phyloP scores from a whole-genome alignment of 306 rosid genomes.

The Herpetospermum pedunculosum region DNA sequence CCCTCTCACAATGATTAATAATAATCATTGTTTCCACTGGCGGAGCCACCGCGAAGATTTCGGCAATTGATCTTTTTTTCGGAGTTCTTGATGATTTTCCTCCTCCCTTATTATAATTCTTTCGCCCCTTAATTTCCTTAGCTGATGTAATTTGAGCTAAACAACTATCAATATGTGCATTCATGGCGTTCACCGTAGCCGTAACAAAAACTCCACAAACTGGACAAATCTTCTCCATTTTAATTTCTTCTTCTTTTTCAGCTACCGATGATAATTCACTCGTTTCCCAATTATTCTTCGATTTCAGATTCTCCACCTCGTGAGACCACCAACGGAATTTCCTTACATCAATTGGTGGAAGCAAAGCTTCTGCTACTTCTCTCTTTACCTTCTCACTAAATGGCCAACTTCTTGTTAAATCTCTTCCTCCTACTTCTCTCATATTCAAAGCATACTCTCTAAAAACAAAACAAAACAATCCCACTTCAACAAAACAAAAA shows the following conservation, averaged over 20 bases:
- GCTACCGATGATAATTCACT: too few relatives aligned
- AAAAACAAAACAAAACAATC: constrained; percentile 12
- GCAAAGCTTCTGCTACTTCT: constrained; percentile 26
- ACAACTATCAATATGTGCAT: constrained; percentile 55
- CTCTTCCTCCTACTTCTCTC: constrained; percentile 60
- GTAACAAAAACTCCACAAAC: constrained; percentile 52
- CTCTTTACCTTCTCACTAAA: constrained; percentile 21
- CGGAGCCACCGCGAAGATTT: constrained; percentile 77
- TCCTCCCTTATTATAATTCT: constrained; percentile 15
- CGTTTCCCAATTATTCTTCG: constrained; percentile 10
- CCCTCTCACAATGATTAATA: constrained; percentile 11
- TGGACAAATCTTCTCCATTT: constrained; percentile 47
- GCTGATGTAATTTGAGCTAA: constrained; percentile 38
- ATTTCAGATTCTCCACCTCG: constrained; percentile 39
- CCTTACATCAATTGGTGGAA: constrained; percentile 58
- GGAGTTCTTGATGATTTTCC: constrained; percentile 39
- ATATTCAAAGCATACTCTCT: constrained; percentile 70
- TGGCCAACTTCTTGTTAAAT: constrained; percentile 69
- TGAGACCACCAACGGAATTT: constrained; percentile 69
- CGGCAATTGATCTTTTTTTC: constrained; percentile 80
- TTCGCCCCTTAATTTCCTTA: constrained; percentile 28
- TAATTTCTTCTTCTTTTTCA: constrained; percentile 23
- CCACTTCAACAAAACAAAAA: neutral
- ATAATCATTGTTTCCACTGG: constrained; percentile 30
- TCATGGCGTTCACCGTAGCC: constrained; percentile 44